Evolutionary conservation across 1,284 basidiomycete genomes (phyloP).

Genomic region (Sparassis latifolia): DNA sequence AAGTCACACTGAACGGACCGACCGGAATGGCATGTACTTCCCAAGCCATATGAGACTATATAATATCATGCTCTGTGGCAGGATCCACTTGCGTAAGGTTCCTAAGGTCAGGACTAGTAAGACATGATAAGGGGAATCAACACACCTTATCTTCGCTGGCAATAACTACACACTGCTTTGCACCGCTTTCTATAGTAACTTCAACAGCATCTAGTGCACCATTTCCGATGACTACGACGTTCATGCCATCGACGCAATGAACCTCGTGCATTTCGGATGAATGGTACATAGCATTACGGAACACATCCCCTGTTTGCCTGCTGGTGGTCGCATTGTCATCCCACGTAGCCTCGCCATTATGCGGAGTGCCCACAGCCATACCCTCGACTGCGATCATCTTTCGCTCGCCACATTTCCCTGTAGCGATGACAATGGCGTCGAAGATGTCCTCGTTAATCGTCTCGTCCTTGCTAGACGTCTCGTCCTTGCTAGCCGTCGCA

Average conservation of each 20-base stretch:
- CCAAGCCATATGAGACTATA: constrained; percentile 53
- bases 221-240: constrained; percentile 47
- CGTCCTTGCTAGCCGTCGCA: too few species aligned
- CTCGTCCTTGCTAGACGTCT: too few species aligned
- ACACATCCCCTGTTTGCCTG: constrained; percentile 26
- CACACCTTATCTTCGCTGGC: constrained; percentile 34
- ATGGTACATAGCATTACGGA: constrained; percentile 43
- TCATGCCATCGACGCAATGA: constrained; percentile 39
- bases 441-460: too few species aligned
- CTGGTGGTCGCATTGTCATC: constrained; percentile 12
- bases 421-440: constrained; percentile 50
- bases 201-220: constrained; percentile 64
- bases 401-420: constrained; percentile 54
- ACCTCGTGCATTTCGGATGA: constrained; percentile 43
- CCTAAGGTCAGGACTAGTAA: too few species aligned
- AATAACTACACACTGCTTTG: constrained; percentile 39
- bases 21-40: constrained; percentile 45
- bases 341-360: background rate
- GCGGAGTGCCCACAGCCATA: constrained; percentile 24
- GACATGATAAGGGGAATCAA: background rate
- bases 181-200: constrained; percentile 39
- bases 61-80: constrained; percentile 47
- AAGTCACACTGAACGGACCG: too few species aligned
- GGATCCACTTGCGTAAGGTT: constrained; percentile 38
- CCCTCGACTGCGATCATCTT: constrained; percentile 43